Conservation (phyloP, 345 rosid genomes). For the Eutrema heterophyllum region DNA sequence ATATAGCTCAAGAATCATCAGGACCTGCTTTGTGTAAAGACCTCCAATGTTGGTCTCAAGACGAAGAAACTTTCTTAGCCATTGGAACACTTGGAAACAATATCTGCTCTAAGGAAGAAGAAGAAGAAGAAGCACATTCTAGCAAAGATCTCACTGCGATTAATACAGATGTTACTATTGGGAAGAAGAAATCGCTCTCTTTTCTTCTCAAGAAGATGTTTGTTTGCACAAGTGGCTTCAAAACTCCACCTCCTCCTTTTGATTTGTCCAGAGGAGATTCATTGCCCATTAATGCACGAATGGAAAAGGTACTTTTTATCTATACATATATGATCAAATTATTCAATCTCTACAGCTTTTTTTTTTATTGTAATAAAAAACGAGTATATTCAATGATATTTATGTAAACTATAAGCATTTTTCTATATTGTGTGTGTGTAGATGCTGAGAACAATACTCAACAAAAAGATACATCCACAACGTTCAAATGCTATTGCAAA, state of each 20-base stretch:
- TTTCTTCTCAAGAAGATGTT: constrained; percentile 68
- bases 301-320: constrained; percentile 53
- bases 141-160: constrained; percentile 21
- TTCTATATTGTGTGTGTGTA: constrained; percentile 1
- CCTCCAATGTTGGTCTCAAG: constrained; percentile 59
- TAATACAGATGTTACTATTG: constrained; percentile 20
- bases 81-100: constrained; percentile 81
- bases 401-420: neutral
- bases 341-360: neutral
- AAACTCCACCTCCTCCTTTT: constrained; percentile 40
- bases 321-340: neutral
- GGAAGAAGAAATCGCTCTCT: constrained; percentile 47
- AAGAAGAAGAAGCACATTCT: neutral
- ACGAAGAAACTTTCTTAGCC: constrained; percentile 43
- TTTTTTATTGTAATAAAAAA: neutral
- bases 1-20: constrained; percentile 28
- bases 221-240: constrained; percentile 54
- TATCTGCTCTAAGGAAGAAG: constrained; percentile 31
- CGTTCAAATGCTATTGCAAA: constrained; percentile 32
- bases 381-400: neutral
- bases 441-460: constrained; percentile 60
- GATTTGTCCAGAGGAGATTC: constrained; percentile 42
- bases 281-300: constrained; percentile 46
- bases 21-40: constrained; percentile 43
- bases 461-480: constrained; percentile 71